Percentiles rank a stretch among this genome's conserved stretches.
Evolutionary conservation across 2,329 filamentous ascomycete genomes (phyloP).

Genomic region (Trichoderma oligosporum): DNA sequence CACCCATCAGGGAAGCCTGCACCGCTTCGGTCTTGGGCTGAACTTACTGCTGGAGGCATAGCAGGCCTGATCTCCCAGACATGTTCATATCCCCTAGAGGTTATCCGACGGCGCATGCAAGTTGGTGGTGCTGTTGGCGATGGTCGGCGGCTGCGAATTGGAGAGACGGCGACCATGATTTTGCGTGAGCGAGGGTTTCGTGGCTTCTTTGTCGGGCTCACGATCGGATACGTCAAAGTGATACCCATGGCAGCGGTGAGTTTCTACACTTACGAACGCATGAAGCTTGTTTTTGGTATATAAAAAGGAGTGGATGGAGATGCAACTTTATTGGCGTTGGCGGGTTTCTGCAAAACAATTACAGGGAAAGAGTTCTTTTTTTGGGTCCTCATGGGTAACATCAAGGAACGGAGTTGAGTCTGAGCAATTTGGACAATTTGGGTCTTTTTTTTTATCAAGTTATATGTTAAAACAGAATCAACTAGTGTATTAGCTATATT

Average conservation of each 20-base stretch:
- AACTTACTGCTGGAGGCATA: constrained; percentile 77
- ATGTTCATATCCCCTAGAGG: constrained; percentile 87
- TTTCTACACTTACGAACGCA: constrained; percentile 64
- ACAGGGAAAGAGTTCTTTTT: not conserved
- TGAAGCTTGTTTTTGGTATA: constrained; percentile 63
- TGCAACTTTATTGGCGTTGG: constrained; percentile 19
- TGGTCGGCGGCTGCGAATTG: constrained; percentile 71
- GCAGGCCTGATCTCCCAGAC: constrained; percentile 90
- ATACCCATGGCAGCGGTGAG: constrained; percentile 77
- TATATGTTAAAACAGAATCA: constrained; percentile 2
- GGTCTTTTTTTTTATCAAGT: not conserved
- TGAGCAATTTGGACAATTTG: not conserved
- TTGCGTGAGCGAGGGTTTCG: constrained; percentile 68
- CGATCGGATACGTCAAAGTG: constrained; percentile 93
- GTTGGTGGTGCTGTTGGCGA: constrained; percentile 93
- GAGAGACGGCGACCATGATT: constrained; percentile 74
- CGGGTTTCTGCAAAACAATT: not conserved
- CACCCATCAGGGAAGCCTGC: constrained; percentile 58
- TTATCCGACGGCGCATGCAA: constrained; percentile 90
- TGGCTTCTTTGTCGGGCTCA: constrained; percentile 89
- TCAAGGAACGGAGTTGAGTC: constrained; percentile 4
- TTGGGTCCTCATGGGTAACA: not conserved
- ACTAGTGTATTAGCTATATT: too few species aligned
- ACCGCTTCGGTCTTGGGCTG: constrained; percentile 78
- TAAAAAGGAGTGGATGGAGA: constrained; percentile 32